Evolutionary conservation across 495 filamentous ascomycete genomes (phyloP).

Genomic region (Aspergillus incahuasiensis): DNA sequence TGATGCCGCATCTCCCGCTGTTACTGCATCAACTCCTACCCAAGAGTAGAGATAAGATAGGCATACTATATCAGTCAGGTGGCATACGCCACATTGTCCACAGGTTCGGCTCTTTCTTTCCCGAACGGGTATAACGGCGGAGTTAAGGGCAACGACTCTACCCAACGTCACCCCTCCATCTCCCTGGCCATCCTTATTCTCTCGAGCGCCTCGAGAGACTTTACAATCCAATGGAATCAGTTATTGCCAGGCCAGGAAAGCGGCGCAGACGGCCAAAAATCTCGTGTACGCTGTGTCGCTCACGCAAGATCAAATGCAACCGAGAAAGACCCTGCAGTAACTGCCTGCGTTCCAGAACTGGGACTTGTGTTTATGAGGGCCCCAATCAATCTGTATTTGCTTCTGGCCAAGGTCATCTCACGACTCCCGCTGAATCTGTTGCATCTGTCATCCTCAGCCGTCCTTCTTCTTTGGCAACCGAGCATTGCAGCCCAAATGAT

Average conservation of each 20-base stretch:
- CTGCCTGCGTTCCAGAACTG: conserved; percentile 42
- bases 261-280: background rate
- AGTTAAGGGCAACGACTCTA: background rate
- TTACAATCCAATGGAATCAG: background rate
- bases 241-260: background rate
- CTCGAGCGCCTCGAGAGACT: background rate
- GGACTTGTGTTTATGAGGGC: conserved; percentile 37
- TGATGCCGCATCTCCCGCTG: no score
- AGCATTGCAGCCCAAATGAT: background rate
- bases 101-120: background rate
- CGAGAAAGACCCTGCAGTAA: conserved; percentile 47
- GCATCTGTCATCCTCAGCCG: background rate
- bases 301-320: conserved; percentile 49
- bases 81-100: no score
- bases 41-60: no score
- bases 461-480: background rate
- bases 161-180: background rate
- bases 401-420: background rate
- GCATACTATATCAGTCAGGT: no score
- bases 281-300: conserved; percentile 43
- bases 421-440: background rate
- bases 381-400: background rate
- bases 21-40: no score
- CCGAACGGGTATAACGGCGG: background rate
- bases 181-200: background rate